Base-by-base conservation (phyloP, 2,329 filamentous ascomycete species). In the Hymenoscyphus scutula region DNA sequence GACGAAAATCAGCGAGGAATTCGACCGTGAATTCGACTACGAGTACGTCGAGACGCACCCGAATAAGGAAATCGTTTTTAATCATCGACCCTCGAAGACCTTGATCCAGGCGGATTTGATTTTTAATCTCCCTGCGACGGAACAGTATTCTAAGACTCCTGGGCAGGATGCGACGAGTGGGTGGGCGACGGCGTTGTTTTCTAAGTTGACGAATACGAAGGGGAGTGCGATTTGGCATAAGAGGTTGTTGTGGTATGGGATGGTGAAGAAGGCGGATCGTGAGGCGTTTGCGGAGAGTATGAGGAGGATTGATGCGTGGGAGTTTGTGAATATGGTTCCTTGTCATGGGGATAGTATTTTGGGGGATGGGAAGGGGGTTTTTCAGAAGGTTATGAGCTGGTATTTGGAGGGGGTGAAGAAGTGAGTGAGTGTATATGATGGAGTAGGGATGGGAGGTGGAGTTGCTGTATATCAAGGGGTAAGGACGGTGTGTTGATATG, bases 261-360 rank as follows among this genome's bases (percentile, higher is more conserved):
- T 81, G 1, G 75, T 86, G 32, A 88, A 83, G 60, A 73, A 76
- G 19, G 65, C 76, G 41, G 85, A 97, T 76, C 81, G 90, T 32
- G 68, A 76, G 5, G 87, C 84, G 15, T 96, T 92, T 76, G 87
- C 87, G 67, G 81, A 85, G 65, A 92, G 89, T 69, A 78, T 92
- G 48, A 78, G 76, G 68, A 82, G 82, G 64, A 94, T 98, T 66
- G 80, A 86, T 59, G 74, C 76, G 60, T 99, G 94, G 94, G 89
- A 94, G 63, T 97, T 97, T 74, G 85, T 89, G 67, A 87, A 87
- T 45, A 81, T 98, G 58, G 87, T 99, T 64, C 92, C 94, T 0
- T 98, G 94, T 75, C 95, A 99, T 77, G 95, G 95, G 8, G 95
- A 99, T 77, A 88, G 90, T 17, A 87, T 98, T 68, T 89, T 95